Conservation (phyloP, 495 filamentous ascomycete species). For the Aspergillus sclerotioniger region DNA sequence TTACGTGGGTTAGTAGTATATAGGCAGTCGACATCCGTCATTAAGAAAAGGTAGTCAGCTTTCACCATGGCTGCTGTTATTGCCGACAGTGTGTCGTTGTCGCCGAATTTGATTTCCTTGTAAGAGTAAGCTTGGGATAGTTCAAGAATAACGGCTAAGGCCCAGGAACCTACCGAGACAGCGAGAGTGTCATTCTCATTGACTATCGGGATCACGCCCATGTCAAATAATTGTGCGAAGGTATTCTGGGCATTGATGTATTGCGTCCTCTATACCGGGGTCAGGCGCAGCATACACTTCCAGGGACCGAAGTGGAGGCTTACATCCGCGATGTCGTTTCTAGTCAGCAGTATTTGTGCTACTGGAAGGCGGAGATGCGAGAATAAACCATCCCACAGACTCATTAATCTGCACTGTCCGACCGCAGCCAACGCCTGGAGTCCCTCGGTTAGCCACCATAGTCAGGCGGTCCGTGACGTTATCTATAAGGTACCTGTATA, state of each 20-base stretch:
- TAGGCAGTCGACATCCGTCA: slow-evolving; percentile 98
- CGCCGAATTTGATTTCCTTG: slow-evolving; percentile 97
- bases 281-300: slow-evolving; percentile 12
- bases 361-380: slow-evolving; percentile 83
- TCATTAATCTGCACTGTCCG: slow-evolving; percentile 93
- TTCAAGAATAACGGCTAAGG: neutral
- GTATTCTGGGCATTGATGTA: slow-evolving; percentile 97
- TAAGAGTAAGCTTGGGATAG: neutral
- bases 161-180: slow-evolving; percentile 60
- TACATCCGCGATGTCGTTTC: slow-evolving; percentile 96
- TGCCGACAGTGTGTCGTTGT: slow-evolving; percentile 95
- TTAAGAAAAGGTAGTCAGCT: slow-evolving; percentile 94
- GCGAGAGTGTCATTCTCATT: slow-evolving; percentile 98
- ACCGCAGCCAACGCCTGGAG: slow-evolving; percentile 88
- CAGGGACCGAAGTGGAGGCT: slow-evolving; percentile 19
- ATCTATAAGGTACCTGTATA: slow-evolving; percentile 61
- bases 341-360: slow-evolving; percentile 90
- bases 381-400: slow-evolving; percentile 91
- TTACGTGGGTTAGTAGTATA: slow-evolving; percentile 93
- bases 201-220: slow-evolving; percentile 97
- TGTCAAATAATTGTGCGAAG: slow-evolving; percentile 80
- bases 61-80: slow-evolving; percentile 97
- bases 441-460: slow-evolving; percentile 8
- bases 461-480: neutral
- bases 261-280: slow-evolving; percentile 66